Base-by-base conservation (phyloP, 2,329 filamentous ascomycete genomes). In the Ophiostoma ips region DNA sequence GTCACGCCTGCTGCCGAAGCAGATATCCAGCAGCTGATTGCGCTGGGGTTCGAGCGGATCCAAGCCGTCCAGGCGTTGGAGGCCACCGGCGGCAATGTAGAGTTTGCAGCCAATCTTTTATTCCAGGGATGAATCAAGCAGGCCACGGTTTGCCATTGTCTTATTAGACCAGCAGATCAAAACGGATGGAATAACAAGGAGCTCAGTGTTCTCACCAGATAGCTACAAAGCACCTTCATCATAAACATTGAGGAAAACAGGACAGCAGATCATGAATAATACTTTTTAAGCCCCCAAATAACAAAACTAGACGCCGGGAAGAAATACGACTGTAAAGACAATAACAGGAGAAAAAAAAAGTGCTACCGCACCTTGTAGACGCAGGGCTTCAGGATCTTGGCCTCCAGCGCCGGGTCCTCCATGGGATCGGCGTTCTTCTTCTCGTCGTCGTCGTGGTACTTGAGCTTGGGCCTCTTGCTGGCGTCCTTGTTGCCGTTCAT, bases 291-390 rank as follows among this genome's bases (percentile, higher is more conserved):
- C 24, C 24, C 8, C 24, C 24, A 28, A 5, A 28, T 28, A 28
- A 28, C 24, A 28, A n/a, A n/a, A n/a, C n/a, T 15, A 24, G 11
- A 40, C 19, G 38, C 38, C 38, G 38, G 9, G n/a, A 8, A 16
- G n/a, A 41, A 5, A 8, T n/a, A 28, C 2, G n/a, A 16, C 16
- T 37, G 35, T 10, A 18, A 41, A 15, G 3, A 28, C 7, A n/a
- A 35, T 3, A 16, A 16, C 1, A 24, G 18, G 5, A 19, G n/a
- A 24, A 36, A 15, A 36, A 33, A 15, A 2, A 40, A 31, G 35
- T 28, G 30, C 62, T 72, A 94, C 59, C 90, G 77, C 57, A 89
- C 77, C 71, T 96, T 96, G 68, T 96, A 96, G 54, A 96, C 80
- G 69, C 92, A 96, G 16, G 92, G 92, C 71, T 96, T 96, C 58